Percentiles rank a stretch among this genome's conserved stretches.
Evolutionary conservation across 2,329 filamentous ascomycete species (phyloP).

Genomic region (Hypoxylon sp.): DNA sequence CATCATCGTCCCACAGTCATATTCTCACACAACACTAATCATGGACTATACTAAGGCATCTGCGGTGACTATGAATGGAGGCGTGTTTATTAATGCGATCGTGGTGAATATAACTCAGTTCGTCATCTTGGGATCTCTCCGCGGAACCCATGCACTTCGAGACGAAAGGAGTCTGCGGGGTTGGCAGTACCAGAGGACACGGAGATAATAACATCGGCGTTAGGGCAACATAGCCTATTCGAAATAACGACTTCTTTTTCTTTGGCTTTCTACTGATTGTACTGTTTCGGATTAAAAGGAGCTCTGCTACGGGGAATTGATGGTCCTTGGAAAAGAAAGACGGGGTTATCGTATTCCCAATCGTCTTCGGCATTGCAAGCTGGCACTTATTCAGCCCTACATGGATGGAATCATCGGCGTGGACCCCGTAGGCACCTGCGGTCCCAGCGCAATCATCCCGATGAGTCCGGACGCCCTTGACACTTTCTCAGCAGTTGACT

Average conservation of each 20-base stretch:
- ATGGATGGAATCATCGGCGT: constrained; percentile 6
- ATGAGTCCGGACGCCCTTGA: constrained; percentile 25
- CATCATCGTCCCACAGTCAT: constrained; percentile 39
- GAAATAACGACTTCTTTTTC: not conserved
- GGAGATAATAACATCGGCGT: constrained; percentile 22
- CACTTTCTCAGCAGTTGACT: constrained; percentile 6
- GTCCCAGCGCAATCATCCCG: constrained; percentile 19
- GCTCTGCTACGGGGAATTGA: constrained; percentile 21
- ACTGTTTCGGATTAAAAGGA: constrained; percentile 5
- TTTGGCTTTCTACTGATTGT: constrained; percentile 5
- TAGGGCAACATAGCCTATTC: constrained; percentile 14
- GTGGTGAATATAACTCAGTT: constrained; percentile 20
- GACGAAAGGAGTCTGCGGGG: constrained; percentile 23
- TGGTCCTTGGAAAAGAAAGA: constrained; percentile 3
- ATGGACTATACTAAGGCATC: constrained; percentile 22
- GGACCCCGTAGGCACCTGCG: constrained; percentile 9
- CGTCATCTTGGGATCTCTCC: constrained; percentile 10
- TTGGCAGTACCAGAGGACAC: constrained; percentile 1
- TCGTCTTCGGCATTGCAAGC: constrained; percentile 20
- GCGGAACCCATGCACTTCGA: constrained; percentile 16
- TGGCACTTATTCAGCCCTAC: constrained; percentile 37
- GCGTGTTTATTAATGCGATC: constrained; percentile 19
- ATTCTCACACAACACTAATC: constrained; percentile 23
- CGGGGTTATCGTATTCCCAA: not conserved
- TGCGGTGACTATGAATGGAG: constrained; percentile 6